phyloP scores from a whole-genome alignment of 148 eudicot species.

The Selenicereus undatus region DNA sequence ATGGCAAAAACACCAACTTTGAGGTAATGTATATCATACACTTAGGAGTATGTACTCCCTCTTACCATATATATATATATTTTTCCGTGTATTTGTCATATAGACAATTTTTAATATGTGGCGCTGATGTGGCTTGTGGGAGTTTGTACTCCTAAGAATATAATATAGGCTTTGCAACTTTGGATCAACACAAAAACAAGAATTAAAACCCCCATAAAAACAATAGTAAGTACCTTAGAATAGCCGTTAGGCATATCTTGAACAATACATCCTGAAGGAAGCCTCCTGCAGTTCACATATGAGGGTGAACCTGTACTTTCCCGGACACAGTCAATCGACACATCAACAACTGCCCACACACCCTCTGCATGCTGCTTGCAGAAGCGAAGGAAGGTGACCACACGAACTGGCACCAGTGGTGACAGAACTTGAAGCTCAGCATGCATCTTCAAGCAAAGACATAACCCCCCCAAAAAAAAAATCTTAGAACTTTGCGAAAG shows the following conservation, averaged over 20 bases:
- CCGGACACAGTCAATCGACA: slow-evolving; percentile 70
- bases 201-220: slow-evolving; percentile 7
- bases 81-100: too few species aligned
- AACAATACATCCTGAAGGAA: slow-evolving; percentile 92
- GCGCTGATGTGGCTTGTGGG: too few species aligned
- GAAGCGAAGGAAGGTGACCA: slow-evolving; percentile 83
- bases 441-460: slow-evolving; percentile 53
- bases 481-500: neutral
- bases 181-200: slow-evolving; percentile 42
- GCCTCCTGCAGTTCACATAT: slow-evolving; percentile 66
- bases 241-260: slow-evolving; percentile 99
- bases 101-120: too few species aligned
- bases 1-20: slow-evolving; percentile 40
- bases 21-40: too few species aligned
- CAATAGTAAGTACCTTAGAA: slow-evolving; percentile 59
- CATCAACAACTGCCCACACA: slow-evolving; percentile 95
- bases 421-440: slow-evolving; percentile 92
- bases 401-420: slow-evolving; percentile 85
- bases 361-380: slow-evolving; percentile 97
- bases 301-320: slow-evolving; percentile 53
- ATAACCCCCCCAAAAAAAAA: neutral
- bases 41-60: too few species aligned
- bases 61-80: too few species aligned
- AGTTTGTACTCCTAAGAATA: too few species aligned
- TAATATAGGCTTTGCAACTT: too few species aligned